phyloP scores from a whole-genome alignment of 1,139 yeast species.

The Waltiozyma sp. region DNA sequence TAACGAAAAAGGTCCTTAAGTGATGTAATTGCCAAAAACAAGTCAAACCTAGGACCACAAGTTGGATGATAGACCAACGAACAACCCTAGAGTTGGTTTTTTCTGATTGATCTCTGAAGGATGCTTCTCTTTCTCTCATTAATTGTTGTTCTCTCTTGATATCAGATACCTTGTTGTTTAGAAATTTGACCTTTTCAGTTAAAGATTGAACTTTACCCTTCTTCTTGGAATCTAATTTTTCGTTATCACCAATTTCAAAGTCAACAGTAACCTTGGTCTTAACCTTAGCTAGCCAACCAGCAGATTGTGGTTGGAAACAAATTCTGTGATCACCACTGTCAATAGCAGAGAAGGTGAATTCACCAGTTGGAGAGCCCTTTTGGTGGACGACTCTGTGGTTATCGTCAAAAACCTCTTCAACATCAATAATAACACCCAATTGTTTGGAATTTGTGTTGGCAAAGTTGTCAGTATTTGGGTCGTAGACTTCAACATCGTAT shows the following conservation, averaged over 20 bases:
- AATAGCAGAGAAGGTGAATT: slow-evolving; percentile 49
- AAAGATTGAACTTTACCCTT: slow-evolving; percentile 28
- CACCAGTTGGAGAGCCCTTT: slow-evolving; percentile 39
- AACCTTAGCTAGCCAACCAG: slow-evolving; percentile 25
- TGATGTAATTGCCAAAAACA: slow-evolving; percentile 55
- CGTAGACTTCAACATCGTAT: slow-evolving; percentile 24
- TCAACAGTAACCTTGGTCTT: slow-evolving; percentile 29
- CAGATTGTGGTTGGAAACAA: slow-evolving; percentile 39
- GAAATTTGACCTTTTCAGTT: slow-evolving; percentile 12
- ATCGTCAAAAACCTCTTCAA: slow-evolving; percentile 41
- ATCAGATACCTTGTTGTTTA: slow-evolving; percentile 36
- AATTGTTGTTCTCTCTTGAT: slow-evolving; percentile 42
- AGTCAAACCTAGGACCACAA: slow-evolving; percentile 32
- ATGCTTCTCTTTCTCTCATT: slow-evolving; percentile 40
- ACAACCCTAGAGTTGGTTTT: slow-evolving; percentile 39
- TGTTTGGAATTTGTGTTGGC: slow-evolving; percentile 25
- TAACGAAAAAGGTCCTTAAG: slow-evolving; percentile 48
- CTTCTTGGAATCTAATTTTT: slow-evolving; percentile 34
- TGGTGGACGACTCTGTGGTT: slow-evolving; percentile 49
- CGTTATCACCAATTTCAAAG: slow-evolving; percentile 40
- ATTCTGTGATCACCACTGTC: slow-evolving; percentile 54
- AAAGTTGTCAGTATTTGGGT: slow-evolving; percentile 21
- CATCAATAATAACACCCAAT: slow-evolving; percentile 37
- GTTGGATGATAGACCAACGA: slow-evolving; percentile 46
- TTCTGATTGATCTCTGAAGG: slow-evolving; percentile 45